phyloP scores from a whole-genome alignment of 2,329 filamentous ascomycete genomes.

The Cadophora malorum region DNA sequence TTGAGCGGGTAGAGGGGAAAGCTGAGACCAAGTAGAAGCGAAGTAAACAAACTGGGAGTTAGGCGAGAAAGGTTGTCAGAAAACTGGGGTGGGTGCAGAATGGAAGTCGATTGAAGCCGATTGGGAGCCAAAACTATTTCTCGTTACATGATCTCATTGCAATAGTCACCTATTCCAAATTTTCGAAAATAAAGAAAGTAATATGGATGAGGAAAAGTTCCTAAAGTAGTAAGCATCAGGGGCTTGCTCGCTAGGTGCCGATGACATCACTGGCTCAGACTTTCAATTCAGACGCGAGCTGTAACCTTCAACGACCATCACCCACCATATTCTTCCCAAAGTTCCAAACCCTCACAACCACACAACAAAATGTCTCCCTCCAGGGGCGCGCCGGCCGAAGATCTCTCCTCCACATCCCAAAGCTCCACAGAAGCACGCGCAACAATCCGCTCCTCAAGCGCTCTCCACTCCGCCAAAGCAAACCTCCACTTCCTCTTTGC shows the following conservation, averaged over 20 bases:
- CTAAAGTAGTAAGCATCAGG: not conserved
- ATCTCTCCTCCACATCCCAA: conserved; percentile 26
- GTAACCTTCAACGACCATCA: not conserved
- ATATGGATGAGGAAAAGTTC: not conserved
- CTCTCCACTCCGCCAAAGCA: conserved; percentile 38
- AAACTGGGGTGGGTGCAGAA: not conserved
- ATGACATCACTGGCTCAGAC: conserved; percentile 15
- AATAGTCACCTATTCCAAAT: not conserved
- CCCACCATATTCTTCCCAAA: not conserved
- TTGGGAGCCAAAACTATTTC: too few relatives aligned
- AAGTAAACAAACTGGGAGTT: conserved; percentile 5
- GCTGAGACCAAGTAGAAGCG: conserved; percentile 8
- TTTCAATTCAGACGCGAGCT: not conserved
- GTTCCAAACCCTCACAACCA: not conserved
- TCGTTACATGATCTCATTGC: too few relatives aligned
- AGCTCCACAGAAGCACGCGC: conserved; percentile 39
- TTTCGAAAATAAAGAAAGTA: not conserved
- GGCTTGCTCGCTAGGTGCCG: not conserved
- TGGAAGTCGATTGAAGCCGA: too few relatives aligned
- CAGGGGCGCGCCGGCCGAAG: conserved; percentile 25
- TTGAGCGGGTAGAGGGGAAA: not conserved
- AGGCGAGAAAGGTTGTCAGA: not conserved
- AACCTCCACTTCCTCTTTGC: conserved; percentile 43
- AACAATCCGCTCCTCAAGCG: conserved; percentile 40
- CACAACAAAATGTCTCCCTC: conserved; percentile 31